Evolutionary conservation across 2,329 filamentous ascomycete species (phyloP), one percentile per base, ranked within the genome.

Genomic region (Rutstroemia sp.): DNA sequence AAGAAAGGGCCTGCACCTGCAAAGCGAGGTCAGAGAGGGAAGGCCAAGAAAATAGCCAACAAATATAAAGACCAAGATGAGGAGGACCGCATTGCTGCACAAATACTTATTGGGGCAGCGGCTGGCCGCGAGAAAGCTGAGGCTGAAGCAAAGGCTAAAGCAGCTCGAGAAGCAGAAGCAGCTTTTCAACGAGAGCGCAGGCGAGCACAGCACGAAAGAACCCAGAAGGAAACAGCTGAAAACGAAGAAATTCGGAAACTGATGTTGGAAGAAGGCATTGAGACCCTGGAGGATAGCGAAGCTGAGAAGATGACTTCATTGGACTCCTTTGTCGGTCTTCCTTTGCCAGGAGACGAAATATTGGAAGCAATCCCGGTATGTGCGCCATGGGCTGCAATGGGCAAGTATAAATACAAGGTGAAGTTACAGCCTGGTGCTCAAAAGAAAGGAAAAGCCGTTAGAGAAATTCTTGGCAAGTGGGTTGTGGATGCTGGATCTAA

Each of bases 21-120:
- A 34, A 87, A 84, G 69, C 85, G 92, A 57, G 90, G 91, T 30
- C 90, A 95, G 70, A 84, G 82, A 57, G 80, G 80, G 58, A 96
- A 95, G 70, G 85, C 86, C 45, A 96, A 95, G 76, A 95, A 94
- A 71, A 85, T 90, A 2, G 90, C 90, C 3, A 77, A 82, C 58
- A 96, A 96, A 70, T 99, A 99, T 73, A 92, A 88, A 47, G 77
- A 95, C 65, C 94, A 97, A 76, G 92, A 97, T 65, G 91, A 96
- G 55, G 92, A 96, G 71, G 94, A 99, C 67, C 89, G 91, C 12
- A 82, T 81, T 6, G 81, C 92, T 0, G 90, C 91, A 34, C 87
- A 96, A 72, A 80, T 85, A 23, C 79, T 97, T n/a, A 83, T 96
- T n/a, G 94, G 94, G 41, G 86, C 89, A 2, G 76, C 79, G 58